Evolutionary conservation across 805 yeast species (phyloP).

Genomic region (Starmerella asiatica): DNA sequence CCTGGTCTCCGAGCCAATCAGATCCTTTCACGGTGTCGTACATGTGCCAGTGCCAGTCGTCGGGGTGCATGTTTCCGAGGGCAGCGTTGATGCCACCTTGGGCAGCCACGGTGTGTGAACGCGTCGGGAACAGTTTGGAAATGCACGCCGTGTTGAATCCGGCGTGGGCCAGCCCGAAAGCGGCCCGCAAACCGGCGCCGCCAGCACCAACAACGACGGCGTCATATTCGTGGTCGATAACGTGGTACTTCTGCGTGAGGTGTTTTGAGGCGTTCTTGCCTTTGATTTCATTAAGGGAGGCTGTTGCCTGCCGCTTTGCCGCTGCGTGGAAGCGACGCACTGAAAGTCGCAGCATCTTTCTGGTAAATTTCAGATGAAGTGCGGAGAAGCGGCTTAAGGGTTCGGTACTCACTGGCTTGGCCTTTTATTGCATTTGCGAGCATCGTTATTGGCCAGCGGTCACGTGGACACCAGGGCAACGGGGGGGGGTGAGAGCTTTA

Average conservation of each 20-base stretch:
- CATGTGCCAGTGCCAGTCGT: conserved; percentile 99
- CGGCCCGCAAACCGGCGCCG: conserved; percentile 98
- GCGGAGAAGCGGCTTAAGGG: too few species aligned
- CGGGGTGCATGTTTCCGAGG: conserved; percentile 93
- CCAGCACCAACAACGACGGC: conserved; percentile 98
- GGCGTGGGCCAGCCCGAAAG: conserved; percentile 92
- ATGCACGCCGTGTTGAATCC: conserved; percentile 97
- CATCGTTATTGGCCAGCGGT: too few species aligned
- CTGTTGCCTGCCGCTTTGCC: conserved; percentile 14
- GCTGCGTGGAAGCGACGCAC: conserved; percentile 15
- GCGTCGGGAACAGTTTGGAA: conserved; percentile 91
- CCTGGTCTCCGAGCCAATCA: conserved; percentile 99
- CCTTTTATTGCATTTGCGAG: too few species aligned
- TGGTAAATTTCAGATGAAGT: too few species aligned
- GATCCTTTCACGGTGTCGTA: conserved; percentile 98
- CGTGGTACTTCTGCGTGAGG: conserved; percentile 63
- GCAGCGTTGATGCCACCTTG: conserved; percentile 99
- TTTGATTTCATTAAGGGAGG: conserved; percentile 28
- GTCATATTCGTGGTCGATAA: conserved; percentile 95
- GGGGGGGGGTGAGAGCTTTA: too few species aligned
- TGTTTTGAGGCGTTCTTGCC: conserved; percentile 39
- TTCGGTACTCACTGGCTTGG: too few species aligned
- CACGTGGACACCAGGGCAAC: too few species aligned
- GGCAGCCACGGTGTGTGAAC: conserved; percentile 98
- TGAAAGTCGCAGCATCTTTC: conserved; percentile 10